A percentile compares a stretch with the other conserved stretches of the same genome.
Conservation (phyloP, 306 rosid genomes). For the Quercus agrifolia region DNA sequence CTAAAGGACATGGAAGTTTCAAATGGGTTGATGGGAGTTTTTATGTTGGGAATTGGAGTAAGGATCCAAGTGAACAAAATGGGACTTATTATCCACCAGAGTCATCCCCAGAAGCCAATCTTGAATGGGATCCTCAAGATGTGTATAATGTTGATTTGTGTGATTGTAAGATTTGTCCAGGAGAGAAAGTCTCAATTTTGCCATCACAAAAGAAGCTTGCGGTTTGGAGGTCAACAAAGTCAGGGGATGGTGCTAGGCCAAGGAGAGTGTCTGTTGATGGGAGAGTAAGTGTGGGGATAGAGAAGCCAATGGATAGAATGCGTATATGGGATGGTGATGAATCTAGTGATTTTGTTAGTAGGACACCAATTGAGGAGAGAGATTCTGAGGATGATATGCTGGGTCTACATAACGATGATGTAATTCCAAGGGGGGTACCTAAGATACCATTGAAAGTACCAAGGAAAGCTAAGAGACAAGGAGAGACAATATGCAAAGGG, state of each 20-base stretch:
- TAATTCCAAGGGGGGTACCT: slow-evolving; percentile 7
- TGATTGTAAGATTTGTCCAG: slow-evolving; percentile 44
- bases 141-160: slow-evolving; percentile 47
- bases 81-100: slow-evolving; percentile 54
- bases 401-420: slow-evolving; percentile 26
- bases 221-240: slow-evolving; percentile 66
- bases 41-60: slow-evolving; percentile 70
- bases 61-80: slow-evolving; percentile 51
- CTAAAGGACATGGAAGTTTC: slow-evolving; percentile 69
- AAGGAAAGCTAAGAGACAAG: slow-evolving; percentile 63
- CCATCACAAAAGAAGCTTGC: slow-evolving; percentile 93
- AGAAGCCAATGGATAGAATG: slow-evolving; percentile 61
- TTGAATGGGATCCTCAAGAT: slow-evolving; percentile 74
- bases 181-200: slow-evolving; percentile 63
- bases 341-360: slow-evolving; percentile 4
- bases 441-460: slow-evolving; percentile 43
- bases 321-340: slow-evolving; percentile 50
- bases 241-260: slow-evolving; percentile 35
- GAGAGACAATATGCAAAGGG: slow-evolving; percentile 75
- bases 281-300: slow-evolving; percentile 56
- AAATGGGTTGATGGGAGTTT: slow-evolving; percentile 71
- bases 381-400: slow-evolving; percentile 41
- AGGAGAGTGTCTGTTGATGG: slow-evolving; percentile 80
- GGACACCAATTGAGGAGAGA: slow-evolving; percentile 29
- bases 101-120: slow-evolving; percentile 36